phyloP scores from a whole-genome alignment of 2,329 filamentous ascomycete species.

The Ascochyta viciae-villosae region DNA sequence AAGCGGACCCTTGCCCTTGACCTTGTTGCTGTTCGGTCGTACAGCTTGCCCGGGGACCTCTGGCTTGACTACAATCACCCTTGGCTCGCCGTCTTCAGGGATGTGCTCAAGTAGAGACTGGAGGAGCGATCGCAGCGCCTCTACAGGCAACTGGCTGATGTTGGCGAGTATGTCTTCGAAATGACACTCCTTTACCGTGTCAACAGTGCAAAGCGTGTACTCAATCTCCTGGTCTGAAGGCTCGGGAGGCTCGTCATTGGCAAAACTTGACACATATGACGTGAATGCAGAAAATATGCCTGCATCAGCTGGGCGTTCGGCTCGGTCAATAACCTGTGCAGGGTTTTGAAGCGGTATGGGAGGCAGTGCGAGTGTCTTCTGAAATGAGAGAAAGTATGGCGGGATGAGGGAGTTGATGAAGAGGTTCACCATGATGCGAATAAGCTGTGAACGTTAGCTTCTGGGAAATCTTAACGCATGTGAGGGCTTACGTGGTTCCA shows the following conservation, averaged over 20 bases:
- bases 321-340: slow-evolving; percentile 90
- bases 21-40: slow-evolving; percentile 66
- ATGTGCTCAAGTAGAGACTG: slow-evolving; percentile 79
- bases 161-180: slow-evolving; percentile 84
- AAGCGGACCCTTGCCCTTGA: slow-evolving; percentile 62
- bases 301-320: slow-evolving; percentile 76
- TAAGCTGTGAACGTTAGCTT: slow-evolving; percentile 67
- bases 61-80: slow-evolving; percentile 89
- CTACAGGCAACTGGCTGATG: slow-evolving; percentile 71
- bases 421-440: slow-evolving; percentile 92
- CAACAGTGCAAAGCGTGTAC: slow-evolving; percentile 91
- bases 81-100: slow-evolving; percentile 82
- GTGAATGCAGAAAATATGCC: slow-evolving; percentile 94
- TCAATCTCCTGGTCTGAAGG: slow-evolving; percentile 97
- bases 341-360: slow-evolving; percentile 89
- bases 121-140: slow-evolving; percentile 68
- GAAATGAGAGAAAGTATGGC: slow-evolving; percentile 73
- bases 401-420: slow-evolving; percentile 95
- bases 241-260: slow-evolving; percentile 95
- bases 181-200: slow-evolving; percentile 90
- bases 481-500: slow-evolving; percentile 74
- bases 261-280: slow-evolving; percentile 98
- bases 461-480: neutral
- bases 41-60: slow-evolving; percentile 73
- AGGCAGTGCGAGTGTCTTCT: slow-evolving; percentile 72